Base-by-base conservation (phyloP, 2,329 filamentous ascomycete species). In the Cryphonectria naterciae region DNA sequence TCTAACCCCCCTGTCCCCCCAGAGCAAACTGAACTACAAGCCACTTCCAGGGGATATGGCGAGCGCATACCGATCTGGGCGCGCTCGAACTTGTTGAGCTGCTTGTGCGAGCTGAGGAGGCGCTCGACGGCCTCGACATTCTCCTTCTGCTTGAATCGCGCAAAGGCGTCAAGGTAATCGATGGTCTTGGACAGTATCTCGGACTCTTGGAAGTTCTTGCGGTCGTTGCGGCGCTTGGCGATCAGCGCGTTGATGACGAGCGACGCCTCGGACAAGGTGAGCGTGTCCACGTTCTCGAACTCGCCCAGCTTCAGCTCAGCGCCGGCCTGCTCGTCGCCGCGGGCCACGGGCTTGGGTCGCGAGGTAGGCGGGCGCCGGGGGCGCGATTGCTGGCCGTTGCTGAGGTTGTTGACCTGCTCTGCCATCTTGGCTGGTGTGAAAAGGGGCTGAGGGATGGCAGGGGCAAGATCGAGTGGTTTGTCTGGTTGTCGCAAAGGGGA, bases 41-140 rank as follows among this genome's bases (percentile, higher is more conserved):
- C 37, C 49, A 41, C 25, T 25, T 11, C n/a, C 64, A 58, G 37
- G 28, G 60, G 67, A 58, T 52, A 37, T 39, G 67, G 35, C 54
- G 39, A 65, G 46, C 67, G 73, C 86, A 72, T 85, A 95, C 94
- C 95, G 74, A 98, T 86, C 83, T 98, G 94, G 61, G 94, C 95
- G 77, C 94, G 89, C 87, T 99, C 96, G 80, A 98, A 98, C 80
- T 94, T 93, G 77, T 93, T 93, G 76, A 99, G 85, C 79, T 94
- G 90, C 74, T 90, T 89, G 78, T 94, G 92, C 71, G 91, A 88
- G 75, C 92, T 92, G 74, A 98, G 87, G 76, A 98, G 85, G 72
- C 93, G 90, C 82, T 97, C 94, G 43, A 98, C 94, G n/a, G 94
- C 93, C 83, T 97, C 93, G 78, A 97, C 93, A 75, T 96, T 96